Percentiles rank a stretch among this genome's conserved stretches.
Evolutionary conservation across 129 eudicot genomes (phyloP).

Genomic region (Escallonia herrerae): DNA sequence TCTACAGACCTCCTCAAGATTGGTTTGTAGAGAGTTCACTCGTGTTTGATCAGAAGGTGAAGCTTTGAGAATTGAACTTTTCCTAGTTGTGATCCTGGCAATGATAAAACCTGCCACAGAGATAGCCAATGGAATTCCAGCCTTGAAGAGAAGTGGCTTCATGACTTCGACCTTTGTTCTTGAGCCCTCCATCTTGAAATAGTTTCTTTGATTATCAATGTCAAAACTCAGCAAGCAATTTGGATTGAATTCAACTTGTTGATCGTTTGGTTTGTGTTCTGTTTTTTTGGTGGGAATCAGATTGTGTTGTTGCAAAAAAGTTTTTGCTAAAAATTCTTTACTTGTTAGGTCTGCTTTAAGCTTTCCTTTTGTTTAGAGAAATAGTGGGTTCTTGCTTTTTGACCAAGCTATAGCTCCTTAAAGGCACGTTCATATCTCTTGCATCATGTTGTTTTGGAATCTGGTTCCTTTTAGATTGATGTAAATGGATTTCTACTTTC

Average conservation of each 20-base stretch:
- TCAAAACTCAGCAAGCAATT: background rate
- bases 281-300: background rate
- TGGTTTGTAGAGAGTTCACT: background rate
- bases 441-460: conserved; percentile 28
- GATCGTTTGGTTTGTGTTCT: no score
- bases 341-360: conserved; percentile 47
- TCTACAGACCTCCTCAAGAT: no score
- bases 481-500: conserved; percentile 1
- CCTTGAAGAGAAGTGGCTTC: conserved; percentile 45
- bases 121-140: conserved; percentile 58
- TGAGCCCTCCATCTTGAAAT: conserved; percentile 35
- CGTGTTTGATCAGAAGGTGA: conserved; percentile 3
- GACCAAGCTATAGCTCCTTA: conserved; percentile 30
- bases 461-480: conserved; percentile 22
- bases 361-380: conserved; percentile 25
- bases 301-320: conserved; percentile 4
- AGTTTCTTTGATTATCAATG: conserved; percentile 12
- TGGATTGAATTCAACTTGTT: background rate
- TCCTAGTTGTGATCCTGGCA: conserved; percentile 22
- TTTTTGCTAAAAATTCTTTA: conserved; percentile 60
- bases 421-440: conserved; percentile 11
- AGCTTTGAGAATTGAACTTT: conserved; percentile 10
- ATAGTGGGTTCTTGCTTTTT: conserved; percentile 41
- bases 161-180: conserved; percentile 40
- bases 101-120: conserved; percentile 44